Evolutionary conservation across 2,329 filamentous ascomycete species (phyloP), one percentile per base, ranked within the genome.

Genomic region (Sarocladiaceae sp.): DNA sequence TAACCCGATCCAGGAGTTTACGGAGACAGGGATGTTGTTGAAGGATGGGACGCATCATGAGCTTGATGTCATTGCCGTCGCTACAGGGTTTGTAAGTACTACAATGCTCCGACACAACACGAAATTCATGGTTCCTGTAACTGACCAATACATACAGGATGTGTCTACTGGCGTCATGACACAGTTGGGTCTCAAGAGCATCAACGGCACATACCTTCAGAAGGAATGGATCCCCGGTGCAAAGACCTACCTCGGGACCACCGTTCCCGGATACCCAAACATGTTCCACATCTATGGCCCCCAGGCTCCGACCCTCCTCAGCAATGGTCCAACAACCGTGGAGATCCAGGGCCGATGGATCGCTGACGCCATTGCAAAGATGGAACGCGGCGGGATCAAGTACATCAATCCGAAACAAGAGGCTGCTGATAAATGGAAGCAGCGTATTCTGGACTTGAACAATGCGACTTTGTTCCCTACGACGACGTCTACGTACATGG

Each of bases 271-370:
- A 13, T 78, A 72, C 47, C 75, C 75, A 28, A 78, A 77, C 59
- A 75, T 78, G 71, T 77, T 78, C 63, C 67, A 73, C 56, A 66
- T 77, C 47, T 83, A 82, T 59, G 80, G 80, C 0, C 68, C 73
- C 1, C 80, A 84, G n/a, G 77, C 69, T 0, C 80, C 80, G 0
- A 82, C 79, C 0, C 71, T 78, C 0, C 66, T 83, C 4, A 64
- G 70, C 59, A 85, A 84, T 57, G 81, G 80, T 0, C 81, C 82
- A 0, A 72, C 74, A 1, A 73, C 69, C 1, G 72, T 77, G 7
- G 77, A 83, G 55, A 59, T 79, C 1, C 81, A 85, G 57, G 80
- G 78, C 2, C 67, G 77, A 0, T 84, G 78, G 78, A 76, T 83
- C 52, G 67, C 70, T 15, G 73, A 78, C 44, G 62, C 63, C 39